Evolutionary conservation across 441 rosid genomes (phyloP), one percentile per base, ranked within the genome.

Genomic region (Erodium texanum): DNA sequence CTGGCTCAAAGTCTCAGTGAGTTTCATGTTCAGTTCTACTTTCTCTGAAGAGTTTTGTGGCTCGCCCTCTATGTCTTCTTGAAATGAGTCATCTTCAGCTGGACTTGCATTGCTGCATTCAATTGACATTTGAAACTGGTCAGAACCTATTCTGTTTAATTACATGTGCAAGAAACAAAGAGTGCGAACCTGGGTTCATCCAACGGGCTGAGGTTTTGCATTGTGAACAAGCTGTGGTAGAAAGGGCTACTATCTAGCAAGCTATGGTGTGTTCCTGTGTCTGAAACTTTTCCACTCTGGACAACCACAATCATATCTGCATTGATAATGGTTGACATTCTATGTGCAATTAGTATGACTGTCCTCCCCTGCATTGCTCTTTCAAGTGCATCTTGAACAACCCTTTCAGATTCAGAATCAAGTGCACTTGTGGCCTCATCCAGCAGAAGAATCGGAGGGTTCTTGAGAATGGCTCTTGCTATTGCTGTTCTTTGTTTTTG

Each of bases 351-450:
- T 79, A 83, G 10, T 75, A 87, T 80, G 64, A 83, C 88, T 4
- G 88, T 87, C 64, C 88, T 79, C 29, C 88, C 86, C 41, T 76
- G 75, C 88, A 81, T 83, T 23, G 89, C 88, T 67, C 68, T 84
- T 74, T 84, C 90, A 7, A 87, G 81, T 24, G 87, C 90, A 19
- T 81, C 82, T 75, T 85, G 87, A 66, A 87, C 87, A 70, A 83
- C 73, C 75, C 77, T 85, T 72, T 87, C 87, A 0, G 88, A 87
- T 69, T 87, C 87, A 4, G 88, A 79, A 73, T 87, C 86, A 65
- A 85, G 88, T 29, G 93, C 93, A 65, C 89, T 85, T n/a, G 88
- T 87, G 61, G 89, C 89, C 80, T 87, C 93, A 61, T 87, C 93
- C 23, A 85, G 87, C 76, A 87, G 73, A 48, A 87, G 86, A 50